A percentile compares a stretch with the other conserved stretches of the same genome.
Evolutionary conservation across 257 asterid genomes (phyloP).

Genomic region (Lycium ferocissimum): DNA sequence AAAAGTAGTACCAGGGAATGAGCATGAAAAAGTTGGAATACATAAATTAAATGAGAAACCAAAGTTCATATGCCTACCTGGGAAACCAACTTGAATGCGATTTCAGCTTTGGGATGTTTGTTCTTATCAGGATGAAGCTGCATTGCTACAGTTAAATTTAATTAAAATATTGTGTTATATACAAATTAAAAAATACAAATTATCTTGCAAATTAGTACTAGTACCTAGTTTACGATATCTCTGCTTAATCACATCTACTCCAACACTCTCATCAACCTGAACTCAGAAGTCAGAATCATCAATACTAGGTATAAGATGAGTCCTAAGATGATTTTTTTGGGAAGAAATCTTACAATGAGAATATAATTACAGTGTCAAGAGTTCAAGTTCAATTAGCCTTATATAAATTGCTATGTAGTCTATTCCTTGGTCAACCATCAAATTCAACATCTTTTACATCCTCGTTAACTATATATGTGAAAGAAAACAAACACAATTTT

Average conservation of each 20-base stretch:
- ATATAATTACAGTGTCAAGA: background rate
- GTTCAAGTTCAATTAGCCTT: background rate
- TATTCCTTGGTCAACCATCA: background rate
- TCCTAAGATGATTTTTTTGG: too few relatives aligned
- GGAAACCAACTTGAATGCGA: slow-evolving; percentile 83
- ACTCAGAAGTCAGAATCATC: slow-evolving; percentile 6
- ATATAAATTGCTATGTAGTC: background rate
- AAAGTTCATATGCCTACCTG: slow-evolving; percentile 49
- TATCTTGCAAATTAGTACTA: background rate
- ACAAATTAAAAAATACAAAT: background rate
- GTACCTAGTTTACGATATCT: slow-evolving; percentile 72
- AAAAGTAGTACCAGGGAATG: background rate
- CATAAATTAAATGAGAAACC: background rate
- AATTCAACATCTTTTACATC: background rate
- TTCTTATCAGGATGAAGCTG: slow-evolving; percentile 90
- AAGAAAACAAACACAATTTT: background rate
- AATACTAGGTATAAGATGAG: background rate
- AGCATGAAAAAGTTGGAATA: background rate
- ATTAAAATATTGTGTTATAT: background rate
- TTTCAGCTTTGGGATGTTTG: slow-evolving; percentile 74
- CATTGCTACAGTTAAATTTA: slow-evolving; percentile 55
- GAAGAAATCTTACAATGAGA: too few relatives aligned
- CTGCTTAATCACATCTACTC: slow-evolving; percentile 50
- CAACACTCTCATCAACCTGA: slow-evolving; percentile 74
- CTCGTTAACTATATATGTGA: background rate